phyloP scores from a whole-genome alignment of 2,329 filamentous ascomycete genomes.

The Leptographium galeiforme region DNA sequence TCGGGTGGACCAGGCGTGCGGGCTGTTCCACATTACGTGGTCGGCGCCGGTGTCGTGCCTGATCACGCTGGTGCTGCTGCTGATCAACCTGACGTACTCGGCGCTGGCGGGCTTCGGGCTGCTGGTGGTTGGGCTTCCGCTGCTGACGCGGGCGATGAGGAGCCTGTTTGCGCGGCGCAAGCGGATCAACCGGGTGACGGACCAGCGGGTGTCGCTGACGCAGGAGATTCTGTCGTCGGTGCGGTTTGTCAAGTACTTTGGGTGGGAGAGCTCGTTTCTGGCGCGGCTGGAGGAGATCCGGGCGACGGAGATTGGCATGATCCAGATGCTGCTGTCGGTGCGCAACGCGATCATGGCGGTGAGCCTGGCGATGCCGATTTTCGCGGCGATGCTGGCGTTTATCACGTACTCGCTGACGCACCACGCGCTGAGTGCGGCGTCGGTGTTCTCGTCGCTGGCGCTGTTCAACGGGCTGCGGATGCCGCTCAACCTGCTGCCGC shows the following conservation, averaged over 20 bases:
- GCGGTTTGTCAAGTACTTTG: slow-evolving; percentile 91
- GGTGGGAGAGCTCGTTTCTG: slow-evolving; percentile 84
- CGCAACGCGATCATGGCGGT: slow-evolving; percentile 76
- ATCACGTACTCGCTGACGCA: slow-evolving; percentile 63
- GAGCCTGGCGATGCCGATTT: slow-evolving; percentile 77
- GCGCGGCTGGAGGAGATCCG: slow-evolving; percentile 62
- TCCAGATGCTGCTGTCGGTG: slow-evolving; percentile 71
- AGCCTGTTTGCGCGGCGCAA: slow-evolving; percentile 62
- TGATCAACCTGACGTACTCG: slow-evolving; percentile 82
- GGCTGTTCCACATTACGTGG: slow-evolving; percentile 87
- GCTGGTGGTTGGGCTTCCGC: slow-evolving; percentile 62
- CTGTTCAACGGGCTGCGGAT: slow-evolving; percentile 86
- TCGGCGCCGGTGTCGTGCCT: slow-evolving; percentile 67
- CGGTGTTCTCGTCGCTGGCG: slow-evolving; percentile 84
- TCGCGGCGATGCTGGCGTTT: slow-evolving; percentile 90
- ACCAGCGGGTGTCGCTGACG: slow-evolving; percentile 79
- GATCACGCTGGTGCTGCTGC: slow-evolving; percentile 64
- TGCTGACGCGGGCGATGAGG: slow-evolving; percentile 65
- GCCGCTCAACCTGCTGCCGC: slow-evolving; percentile 75
- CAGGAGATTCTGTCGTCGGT: slow-evolving; percentile 88
- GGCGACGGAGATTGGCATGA: slow-evolving; percentile 63
- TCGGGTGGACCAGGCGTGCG: slow-evolving; percentile 76
- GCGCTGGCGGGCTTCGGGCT: slow-evolving; percentile 79
- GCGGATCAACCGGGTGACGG: slow-evolving; percentile 83
- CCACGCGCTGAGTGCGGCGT: slow-evolving; percentile 57